Base-by-base conservation (phyloP, 345 rosid species). In the Dipteronia dyeriana region DNA sequence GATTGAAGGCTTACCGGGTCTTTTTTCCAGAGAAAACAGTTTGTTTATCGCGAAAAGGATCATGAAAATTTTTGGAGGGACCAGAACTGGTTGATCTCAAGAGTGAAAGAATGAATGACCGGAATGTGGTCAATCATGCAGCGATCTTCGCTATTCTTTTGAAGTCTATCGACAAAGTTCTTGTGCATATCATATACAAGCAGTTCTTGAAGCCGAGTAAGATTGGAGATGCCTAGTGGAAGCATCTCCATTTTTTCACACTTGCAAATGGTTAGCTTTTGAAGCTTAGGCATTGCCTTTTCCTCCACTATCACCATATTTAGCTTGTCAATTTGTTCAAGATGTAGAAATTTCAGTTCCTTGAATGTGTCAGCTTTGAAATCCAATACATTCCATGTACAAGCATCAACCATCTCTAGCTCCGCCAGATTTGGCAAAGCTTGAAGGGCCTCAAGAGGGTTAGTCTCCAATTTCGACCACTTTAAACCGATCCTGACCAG, bases 381-480 rank as follows among this genome's bases (percentile, higher is more conserved):
- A 3, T 20, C 66, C 13, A 78, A 45, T 19, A 23, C 1, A 5
- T 38, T 29, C 6, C 20, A 39, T 3, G 20, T n/a, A 13, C 22
- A 65, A 0, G 14, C 4, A 7, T 43, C 66, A 3, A 9, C 29
- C 4, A 78, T 19, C 47, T 20, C 7, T 14, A 78, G 64, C 76
- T 65, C 31, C 66, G 54, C 17, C 49, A 74, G 19, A 68, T 67
- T 59, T 13, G 78, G 74, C 19, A 74, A 34, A 16, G 41, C 63
- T 16, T 74, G 73, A 8, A 79, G 74, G 8, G 11, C 26, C 0
- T 13, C 17, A 19, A 79, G 31, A 16, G 78, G 68, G 23, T 7
- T 39, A 11, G 25, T 14, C 0, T 17, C 31, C 9, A 68, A 34
- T 61, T 38, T 74, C 19, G 63, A 56, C 64, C 47, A 60, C 14